Evolutionary conservation across 352 stramenopile genomes (phyloP).

Genomic region (Phytopythium cucurbitacearum): DNA sequence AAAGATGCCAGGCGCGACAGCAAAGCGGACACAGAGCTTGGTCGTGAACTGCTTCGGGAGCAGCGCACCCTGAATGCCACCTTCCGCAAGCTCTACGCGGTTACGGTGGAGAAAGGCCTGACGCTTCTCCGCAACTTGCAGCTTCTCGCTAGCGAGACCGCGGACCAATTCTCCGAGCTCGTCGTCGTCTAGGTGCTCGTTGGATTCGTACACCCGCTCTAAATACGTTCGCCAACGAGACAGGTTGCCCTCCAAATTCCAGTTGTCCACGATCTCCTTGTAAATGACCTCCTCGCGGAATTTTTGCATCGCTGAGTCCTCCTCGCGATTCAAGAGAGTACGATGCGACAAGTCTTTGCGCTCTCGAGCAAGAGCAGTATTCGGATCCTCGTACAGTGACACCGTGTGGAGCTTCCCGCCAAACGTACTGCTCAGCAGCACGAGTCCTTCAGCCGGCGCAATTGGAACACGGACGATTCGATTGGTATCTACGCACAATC

Average conservation of each 20-base stretch:
- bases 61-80: conserved; percentile 38
- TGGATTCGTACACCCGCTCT: conserved; percentile 46
- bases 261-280: conserved; percentile 51
- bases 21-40: conserved; percentile 70
- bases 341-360: conserved; percentile 52
- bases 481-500: conserved; percentile 43
- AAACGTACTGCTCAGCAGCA: conserved; percentile 82
- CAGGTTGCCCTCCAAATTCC: conserved; percentile 40
- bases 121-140: conserved; percentile 33
- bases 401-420: conserved; percentile 76
- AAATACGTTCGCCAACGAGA: conserved; percentile 61
- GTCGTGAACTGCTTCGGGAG: conserved; percentile 76
- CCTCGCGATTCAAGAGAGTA: conserved; percentile 37
- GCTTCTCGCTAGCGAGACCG: conserved; percentile 28
- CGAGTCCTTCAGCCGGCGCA: conserved; percentile 82
- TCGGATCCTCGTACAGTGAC: conserved; percentile 64
- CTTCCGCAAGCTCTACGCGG: conserved; percentile 27
- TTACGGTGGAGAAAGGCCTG: conserved; percentile 53
- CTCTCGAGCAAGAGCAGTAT: conserved; percentile 55
- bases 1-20: conserved; percentile 68
- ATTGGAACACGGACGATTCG: conserved; percentile 84
- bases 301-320: conserved; percentile 48
- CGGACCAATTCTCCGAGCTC: conserved; percentile 31
- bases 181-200: conserved; percentile 36
- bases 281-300: conserved; percentile 80